Conservation (phyloP, 768 basidiomycete genomes). For the Naganishia antarctica region DNA sequence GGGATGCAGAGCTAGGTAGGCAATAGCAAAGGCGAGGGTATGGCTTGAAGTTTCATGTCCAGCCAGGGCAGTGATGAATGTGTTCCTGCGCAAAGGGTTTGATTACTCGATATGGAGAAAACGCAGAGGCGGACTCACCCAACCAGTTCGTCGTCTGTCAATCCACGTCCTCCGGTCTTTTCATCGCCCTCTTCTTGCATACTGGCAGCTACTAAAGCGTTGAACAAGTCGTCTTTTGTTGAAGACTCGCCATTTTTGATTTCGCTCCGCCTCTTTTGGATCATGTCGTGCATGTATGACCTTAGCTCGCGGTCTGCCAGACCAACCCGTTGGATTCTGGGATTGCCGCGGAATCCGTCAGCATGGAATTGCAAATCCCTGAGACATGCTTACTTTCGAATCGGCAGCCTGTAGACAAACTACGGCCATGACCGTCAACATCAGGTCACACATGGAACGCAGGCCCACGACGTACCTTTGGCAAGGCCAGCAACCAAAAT, state of each 20-base stretch:
- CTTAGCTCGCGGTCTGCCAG: slow-evolving; percentile 12
- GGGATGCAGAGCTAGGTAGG: slow-evolving; percentile 40
- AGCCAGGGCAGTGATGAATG: slow-evolving; percentile 32
- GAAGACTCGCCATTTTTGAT: slow-evolving; percentile 16
- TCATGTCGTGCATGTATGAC: slow-evolving; percentile 30
- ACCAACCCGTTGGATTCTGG: slow-evolving; percentile 17
- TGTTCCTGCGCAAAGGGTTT: slow-evolving; percentile 27
- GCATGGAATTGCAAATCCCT: no score
- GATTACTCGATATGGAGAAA: background rate
- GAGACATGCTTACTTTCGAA: slow-evolving; percentile 21
- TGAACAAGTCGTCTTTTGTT: slow-evolving; percentile 24
- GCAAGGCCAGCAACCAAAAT: slow-evolving; percentile 21
- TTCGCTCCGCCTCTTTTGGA: slow-evolving; percentile 12
- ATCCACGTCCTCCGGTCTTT: slow-evolving; percentile 25
- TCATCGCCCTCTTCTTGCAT: slow-evolving; percentile 26
- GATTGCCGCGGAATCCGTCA: no score
- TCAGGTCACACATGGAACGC: no score
- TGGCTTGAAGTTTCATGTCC: slow-evolving; percentile 44
- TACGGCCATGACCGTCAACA: background rate
- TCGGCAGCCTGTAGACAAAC: slow-evolving; percentile 21
- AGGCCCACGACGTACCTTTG: slow-evolving; percentile 5
- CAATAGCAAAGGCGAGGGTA: slow-evolving; percentile 39
- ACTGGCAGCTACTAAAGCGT: slow-evolving; percentile 27
- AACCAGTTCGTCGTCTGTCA: slow-evolving; percentile 38
- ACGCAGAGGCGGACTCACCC: slow-evolving; percentile 29